phyloP scores from a whole-genome alignment of 306 rosid genomes.

The Castanea mollissima region DNA sequence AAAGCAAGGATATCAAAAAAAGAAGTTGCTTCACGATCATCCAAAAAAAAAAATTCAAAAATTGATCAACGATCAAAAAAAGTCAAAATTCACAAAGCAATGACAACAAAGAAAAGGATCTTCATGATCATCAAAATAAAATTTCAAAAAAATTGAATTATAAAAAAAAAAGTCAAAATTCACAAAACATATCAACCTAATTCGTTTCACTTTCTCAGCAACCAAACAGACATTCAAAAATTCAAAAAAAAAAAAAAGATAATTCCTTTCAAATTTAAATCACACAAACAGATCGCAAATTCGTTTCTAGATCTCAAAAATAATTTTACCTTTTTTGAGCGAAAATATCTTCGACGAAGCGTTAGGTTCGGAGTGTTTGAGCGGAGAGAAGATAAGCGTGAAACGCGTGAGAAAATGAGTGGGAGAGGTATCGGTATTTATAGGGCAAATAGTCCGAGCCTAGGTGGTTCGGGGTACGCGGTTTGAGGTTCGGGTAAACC shows the following conservation, averaged over 20 bases:
- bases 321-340: slow-evolving; percentile 12
- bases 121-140: no score
- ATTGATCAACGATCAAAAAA: no score
- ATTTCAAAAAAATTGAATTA: no score
- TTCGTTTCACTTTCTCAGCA: not conserved
- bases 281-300: not conserved
- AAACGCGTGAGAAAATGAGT: not conserved
- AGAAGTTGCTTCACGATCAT: no score
- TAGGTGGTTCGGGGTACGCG: slow-evolving; percentile 6
- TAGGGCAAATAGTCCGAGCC: slow-evolving; percentile 30
- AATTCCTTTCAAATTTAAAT: not conserved
- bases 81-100: no score
- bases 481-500: slow-evolving; percentile 29
- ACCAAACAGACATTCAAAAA: not conserved
- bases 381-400: slow-evolving; percentile 8
- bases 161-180: not conserved
- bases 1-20: no score
- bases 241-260: not conserved
- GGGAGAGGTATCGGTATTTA: slow-evolving; percentile 1
- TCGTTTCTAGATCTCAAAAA: not conserved
- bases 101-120: no score
- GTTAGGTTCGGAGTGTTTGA: not conserved
- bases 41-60: no score
- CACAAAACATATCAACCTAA: not conserved
- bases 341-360: slow-evolving; percentile 10